Evolutionary conservation across 352 stramenopile species (phyloP).

Genomic region (Thalassiosira livingstoniorum): DNA sequence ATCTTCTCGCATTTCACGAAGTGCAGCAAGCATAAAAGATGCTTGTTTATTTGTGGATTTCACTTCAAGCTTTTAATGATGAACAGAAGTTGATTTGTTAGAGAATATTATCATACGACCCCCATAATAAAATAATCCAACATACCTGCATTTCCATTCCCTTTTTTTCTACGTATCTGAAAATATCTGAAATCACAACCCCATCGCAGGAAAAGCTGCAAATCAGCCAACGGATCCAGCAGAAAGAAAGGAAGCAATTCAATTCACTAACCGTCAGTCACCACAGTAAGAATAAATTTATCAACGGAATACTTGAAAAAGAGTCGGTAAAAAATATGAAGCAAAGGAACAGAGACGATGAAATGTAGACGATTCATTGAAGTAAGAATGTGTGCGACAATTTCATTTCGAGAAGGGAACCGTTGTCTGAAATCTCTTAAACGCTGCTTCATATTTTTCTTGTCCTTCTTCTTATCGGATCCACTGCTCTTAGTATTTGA

Average conservation of each 20-base stretch:
- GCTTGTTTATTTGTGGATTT: constrained; percentile 64
- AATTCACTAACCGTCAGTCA: constrained; percentile 65
- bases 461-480: constrained; percentile 30
- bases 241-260: too few relatives aligned
- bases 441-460: constrained; percentile 1
- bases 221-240: not conserved
- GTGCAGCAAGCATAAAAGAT: constrained; percentile 79
- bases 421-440: constrained; percentile 11
- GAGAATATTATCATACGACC: not conserved
- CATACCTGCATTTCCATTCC: constrained; percentile 81
- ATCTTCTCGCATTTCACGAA: constrained; percentile 76
- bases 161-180: constrained; percentile 80
- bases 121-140: not conserved
- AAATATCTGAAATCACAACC: constrained; percentile 69
- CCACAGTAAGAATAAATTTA: constrained; percentile 73
- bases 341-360: constrained; percentile 68
- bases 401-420: constrained; percentile 61
- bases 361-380: constrained; percentile 72
- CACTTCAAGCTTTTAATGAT: constrained; percentile 54
- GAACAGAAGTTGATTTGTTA: not conserved
- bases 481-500: not conserved
- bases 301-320: constrained; percentile 64
- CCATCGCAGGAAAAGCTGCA: constrained; percentile 2
- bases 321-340: constrained; percentile 63
- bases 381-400: constrained; percentile 61